Percentiles rank a stretch among this genome's conserved stretches.
Evolutionary conservation across 768 basidiomycete genomes (phyloP).

Genomic region (Leccinum broughii): DNA sequence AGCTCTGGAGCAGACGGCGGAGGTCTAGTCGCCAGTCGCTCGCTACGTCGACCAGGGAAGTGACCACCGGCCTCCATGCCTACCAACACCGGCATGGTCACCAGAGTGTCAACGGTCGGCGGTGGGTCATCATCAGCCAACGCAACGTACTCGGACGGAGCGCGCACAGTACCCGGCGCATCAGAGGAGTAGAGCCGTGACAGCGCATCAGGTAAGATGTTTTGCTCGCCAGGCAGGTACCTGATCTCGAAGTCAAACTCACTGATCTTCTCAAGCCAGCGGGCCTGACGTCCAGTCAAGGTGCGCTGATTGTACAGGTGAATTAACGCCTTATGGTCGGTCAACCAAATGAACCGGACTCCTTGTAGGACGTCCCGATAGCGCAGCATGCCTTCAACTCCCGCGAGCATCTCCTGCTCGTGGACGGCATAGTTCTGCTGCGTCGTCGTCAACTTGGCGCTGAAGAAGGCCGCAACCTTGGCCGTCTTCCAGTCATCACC

Average conservation of each 20-base stretch:
- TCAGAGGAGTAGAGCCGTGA: constrained; percentile 17
- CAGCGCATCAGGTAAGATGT: constrained; percentile 27
- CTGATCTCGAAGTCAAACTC: constrained; percentile 32
- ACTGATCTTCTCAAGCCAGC: constrained; percentile 36
- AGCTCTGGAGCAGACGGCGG: too few relatives aligned
- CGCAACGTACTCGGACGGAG: neutral
- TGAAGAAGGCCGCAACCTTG: neutral
- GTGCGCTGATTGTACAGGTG: constrained; percentile 35
- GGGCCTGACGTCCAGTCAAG: constrained; percentile 35
- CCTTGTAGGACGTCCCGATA: constrained; percentile 35
- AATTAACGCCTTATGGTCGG: constrained; percentile 28
- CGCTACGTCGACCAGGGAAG: too few relatives aligned
- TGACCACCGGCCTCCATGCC: too few relatives aligned
- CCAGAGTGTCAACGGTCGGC: too few relatives aligned
- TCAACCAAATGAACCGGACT: constrained; percentile 27
- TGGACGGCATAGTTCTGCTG: constrained; percentile 38
- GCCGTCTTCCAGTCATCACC: neutral
- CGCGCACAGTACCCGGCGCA: neutral
- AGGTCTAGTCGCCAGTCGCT: too few relatives aligned
- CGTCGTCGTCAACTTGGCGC: constrained; percentile 1
- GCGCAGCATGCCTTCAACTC: constrained; percentile 35
- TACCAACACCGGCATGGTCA: too few relatives aligned
- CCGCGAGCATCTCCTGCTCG: constrained; percentile 29
- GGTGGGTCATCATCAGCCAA: too few relatives aligned
- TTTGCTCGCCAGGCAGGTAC: constrained; percentile 30